phyloP scores from a whole-genome alignment of 495 filamentous ascomycete species.

The Pseudoneurospora amorphoporcata region DNA sequence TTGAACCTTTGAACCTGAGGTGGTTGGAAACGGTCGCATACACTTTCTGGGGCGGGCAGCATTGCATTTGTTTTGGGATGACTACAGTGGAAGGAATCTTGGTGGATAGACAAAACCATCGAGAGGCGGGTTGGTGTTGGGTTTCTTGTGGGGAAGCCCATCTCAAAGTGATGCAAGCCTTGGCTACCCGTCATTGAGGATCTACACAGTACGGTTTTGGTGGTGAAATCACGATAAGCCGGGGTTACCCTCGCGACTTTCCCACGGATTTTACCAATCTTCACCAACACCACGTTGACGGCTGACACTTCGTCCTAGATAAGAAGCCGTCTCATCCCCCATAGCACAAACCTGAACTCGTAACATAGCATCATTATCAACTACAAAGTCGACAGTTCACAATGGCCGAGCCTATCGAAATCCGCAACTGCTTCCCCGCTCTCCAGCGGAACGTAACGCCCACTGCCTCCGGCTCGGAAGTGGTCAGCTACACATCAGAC shows the following conservation, averaged over 20 bases:
- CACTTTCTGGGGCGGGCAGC: not conserved
- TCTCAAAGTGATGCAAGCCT: not conserved
- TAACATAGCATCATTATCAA: not conserved
- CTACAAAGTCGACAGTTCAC: not conserved
- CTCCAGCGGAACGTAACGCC: conserved; percentile 12
- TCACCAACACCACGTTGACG: not conserved
- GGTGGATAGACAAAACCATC: too few relatives aligned
- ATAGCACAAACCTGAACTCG: not conserved
- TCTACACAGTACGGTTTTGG: not conserved
- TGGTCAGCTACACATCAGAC: conserved; percentile 16
- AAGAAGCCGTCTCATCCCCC: not conserved
- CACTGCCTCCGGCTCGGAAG: conserved; percentile 11
- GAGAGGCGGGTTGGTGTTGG: too few relatives aligned
- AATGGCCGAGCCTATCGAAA: conserved; percentile 9
- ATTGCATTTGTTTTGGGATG: too few relatives aligned
- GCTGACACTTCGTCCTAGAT: not conserved
- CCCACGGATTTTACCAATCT: not conserved
- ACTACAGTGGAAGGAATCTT: too few relatives aligned
- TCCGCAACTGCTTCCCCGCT: conserved; percentile 10
- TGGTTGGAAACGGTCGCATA: not conserved
- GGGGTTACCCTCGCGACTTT: not conserved
- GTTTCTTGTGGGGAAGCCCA: too few relatives aligned
- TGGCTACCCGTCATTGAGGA: not conserved
- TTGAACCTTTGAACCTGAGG: not conserved
- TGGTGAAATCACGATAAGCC: not conserved